Base-by-base conservation (phyloP, 2,329 filamentous ascomycete genomes). In the Cucurbitaria berberidis region DNA sequence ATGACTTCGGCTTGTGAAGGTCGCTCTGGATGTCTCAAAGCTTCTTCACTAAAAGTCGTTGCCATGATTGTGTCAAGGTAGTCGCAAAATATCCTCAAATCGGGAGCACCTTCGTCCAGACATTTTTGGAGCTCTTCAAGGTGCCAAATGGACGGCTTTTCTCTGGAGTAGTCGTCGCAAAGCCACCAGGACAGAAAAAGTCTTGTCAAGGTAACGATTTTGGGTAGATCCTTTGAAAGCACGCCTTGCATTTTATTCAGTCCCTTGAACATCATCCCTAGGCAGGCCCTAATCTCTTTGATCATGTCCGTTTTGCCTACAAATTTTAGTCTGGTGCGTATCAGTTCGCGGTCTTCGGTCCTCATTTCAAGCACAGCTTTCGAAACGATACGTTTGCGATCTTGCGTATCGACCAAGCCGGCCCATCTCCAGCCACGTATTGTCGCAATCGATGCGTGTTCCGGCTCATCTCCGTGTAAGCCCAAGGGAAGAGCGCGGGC, bases 311-410 rank as follows among this genome's bases (percentile, higher is more conserved):
- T 18, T 45, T 62, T 66, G 9, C 53, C 59, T 7, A 74, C 51
- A 1, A 43, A 41, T 2, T 29, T 45, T 6, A 74, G 39, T 10
- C 70, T 62, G 1, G 40, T 55, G 6, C 67, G 55, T 13, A 75
- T 51, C 0, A 45, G 55, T 24, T 70, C 68, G 7, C 60, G 55
- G 6, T 68, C 59, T 9, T 46, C 26, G 2, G 38, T n/a, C 9
- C 19, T 45, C 53, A 77, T 65, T 10, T 75, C 67, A 7, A 60
- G 52, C 1, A 82, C 61, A 1, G 76, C 56, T 45, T 80, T 78
- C 43, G 80, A 75, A 19, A 82, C 57, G 1, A 81, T 63, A 5
- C 78, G 73, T 34, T 77, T 74, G 10, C 79, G 69, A 55, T 84
- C 79, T 8, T 55, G 38, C 2, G 69, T 64, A 8, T 72, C 67